phyloP scores from a whole-genome alignment of 2,329 filamentous ascomycete genomes.

The Pseudogymnoascus sp. region DNA sequence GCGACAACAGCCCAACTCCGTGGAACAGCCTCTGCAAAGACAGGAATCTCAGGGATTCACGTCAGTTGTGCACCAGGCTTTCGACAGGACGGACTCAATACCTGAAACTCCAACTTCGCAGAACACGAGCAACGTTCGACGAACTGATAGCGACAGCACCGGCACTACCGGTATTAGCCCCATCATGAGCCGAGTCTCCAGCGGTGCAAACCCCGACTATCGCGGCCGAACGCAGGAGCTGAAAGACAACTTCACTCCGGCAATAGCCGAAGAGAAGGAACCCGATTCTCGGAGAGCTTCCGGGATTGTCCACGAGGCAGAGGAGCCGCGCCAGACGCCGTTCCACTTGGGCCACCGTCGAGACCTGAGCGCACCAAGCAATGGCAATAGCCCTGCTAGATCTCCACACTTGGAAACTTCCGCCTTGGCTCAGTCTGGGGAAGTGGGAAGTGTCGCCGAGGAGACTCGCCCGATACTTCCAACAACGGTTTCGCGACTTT shows the following conservation, averaged over 20 bases:
- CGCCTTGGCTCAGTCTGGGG: slow-evolving; percentile 33
- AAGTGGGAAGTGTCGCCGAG: slow-evolving; percentile 37
- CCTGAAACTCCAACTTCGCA: slow-evolving; percentile 45
- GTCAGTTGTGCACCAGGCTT: slow-evolving; percentile 57
- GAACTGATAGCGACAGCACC: slow-evolving; percentile 57
- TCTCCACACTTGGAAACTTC: slow-evolving; percentile 43
- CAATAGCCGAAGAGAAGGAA: slow-evolving; percentile 47
- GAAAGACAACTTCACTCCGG: slow-evolving; percentile 37
- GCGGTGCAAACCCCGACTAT: slow-evolving; percentile 29
- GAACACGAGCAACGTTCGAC: slow-evolving; percentile 40
- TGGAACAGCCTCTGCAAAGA: slow-evolving; percentile 35
- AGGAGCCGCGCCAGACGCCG: not conserved
- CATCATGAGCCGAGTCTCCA: slow-evolving; percentile 51
- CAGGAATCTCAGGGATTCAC: slow-evolving; percentile 48
- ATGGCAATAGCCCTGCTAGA: slow-evolving; percentile 54
- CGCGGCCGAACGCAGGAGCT: slow-evolving; percentile 31
- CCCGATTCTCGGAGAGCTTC: slow-evolving; percentile 21
- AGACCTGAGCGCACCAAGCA: slow-evolving; percentile 50
- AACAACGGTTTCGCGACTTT: slow-evolving; percentile 15
- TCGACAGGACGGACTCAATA: slow-evolving; percentile 45
- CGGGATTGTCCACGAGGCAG: not conserved
- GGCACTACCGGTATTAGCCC: slow-evolving; percentile 45
- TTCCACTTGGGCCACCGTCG: slow-evolving; percentile 49
- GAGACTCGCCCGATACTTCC: slow-evolving; percentile 23
- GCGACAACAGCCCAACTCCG: not conserved